These are phyloP conservation scores for Solanum rostratum DNA, from an alignment of 257 asterid genomes.

Conservation along the genomic window DNA sequence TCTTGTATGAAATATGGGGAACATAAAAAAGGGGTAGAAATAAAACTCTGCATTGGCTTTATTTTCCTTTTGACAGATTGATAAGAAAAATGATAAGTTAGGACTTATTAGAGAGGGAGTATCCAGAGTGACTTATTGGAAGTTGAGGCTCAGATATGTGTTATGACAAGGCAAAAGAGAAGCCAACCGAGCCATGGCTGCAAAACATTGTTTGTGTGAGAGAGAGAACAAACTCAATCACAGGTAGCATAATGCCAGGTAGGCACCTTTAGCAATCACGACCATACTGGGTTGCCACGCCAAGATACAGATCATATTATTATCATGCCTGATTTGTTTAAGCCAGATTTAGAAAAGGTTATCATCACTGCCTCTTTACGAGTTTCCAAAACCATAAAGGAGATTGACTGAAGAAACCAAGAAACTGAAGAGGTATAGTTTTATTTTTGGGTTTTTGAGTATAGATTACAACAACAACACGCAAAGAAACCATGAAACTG, in stretches of 20 bases:
- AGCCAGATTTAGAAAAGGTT: not conserved
- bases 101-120: too few species aligned
- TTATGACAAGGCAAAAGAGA: too few species aligned
- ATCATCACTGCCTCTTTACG: not conserved
- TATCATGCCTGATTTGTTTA: not conserved
- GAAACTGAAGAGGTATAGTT: not conserved
- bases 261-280: too few species aligned
- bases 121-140: too few species aligned
- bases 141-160: too few species aligned
- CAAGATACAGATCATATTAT: not conserved
- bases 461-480: too few species aligned
- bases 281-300: not conserved
- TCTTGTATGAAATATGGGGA: too few species aligned
- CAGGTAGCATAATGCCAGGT: not conserved
- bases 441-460: not conserved
- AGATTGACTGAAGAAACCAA: not conserved
- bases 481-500: too few species aligned
- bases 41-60: too few species aligned
- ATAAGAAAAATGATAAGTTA: too few species aligned
- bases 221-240: not conserved
- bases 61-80: too few species aligned
- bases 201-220: conserved; percentile 1
- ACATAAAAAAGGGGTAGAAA: too few species aligned
- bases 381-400: not conserved
- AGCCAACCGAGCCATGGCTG: conserved; percentile 18